Evolutionary conservation across 2,329 filamentous ascomycete genomes (phyloP).

Genomic region (Scorias spongiosa): DNA sequence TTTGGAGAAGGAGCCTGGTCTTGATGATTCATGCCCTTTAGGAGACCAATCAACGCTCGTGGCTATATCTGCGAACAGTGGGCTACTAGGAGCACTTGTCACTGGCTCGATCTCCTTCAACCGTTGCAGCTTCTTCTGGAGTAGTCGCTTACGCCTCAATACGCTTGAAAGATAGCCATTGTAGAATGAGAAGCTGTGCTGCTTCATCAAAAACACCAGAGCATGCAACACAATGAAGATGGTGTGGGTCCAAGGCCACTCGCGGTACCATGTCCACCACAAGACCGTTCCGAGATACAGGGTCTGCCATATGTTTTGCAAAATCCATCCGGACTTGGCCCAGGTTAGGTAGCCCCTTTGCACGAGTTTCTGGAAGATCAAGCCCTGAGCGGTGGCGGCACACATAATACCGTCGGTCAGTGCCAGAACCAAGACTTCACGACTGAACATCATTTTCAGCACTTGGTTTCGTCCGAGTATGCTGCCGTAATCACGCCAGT

Average conservation of each 20-base stretch:
- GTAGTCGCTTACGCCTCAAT: constrained; percentile 35
- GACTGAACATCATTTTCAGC: constrained; percentile 49
- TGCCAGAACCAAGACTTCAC: constrained; percentile 35
- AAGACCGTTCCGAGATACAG: constrained; percentile 47
- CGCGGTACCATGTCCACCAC: constrained; percentile 50
- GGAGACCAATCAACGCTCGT: constrained; percentile 1
- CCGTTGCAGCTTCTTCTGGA: constrained; percentile 38
- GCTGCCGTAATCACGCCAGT: constrained; percentile 54
- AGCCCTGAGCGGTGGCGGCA: constrained; percentile 47
- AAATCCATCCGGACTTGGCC: constrained; percentile 54
- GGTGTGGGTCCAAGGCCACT: constrained; percentile 75
- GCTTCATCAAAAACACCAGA: constrained; percentile 68
- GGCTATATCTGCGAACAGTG: constrained; percentile 1
- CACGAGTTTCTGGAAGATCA: constrained; percentile 48
- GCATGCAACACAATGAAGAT: constrained; percentile 64
- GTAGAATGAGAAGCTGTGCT: constrained; percentile 66
- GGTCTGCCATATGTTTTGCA: constrained; percentile 61
- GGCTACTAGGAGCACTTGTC: constrained; percentile 20
- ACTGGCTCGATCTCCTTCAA: constrained; percentile 40
- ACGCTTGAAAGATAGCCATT: constrained; percentile 51
- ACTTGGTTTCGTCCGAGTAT: constrained; percentile 59
- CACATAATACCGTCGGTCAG: constrained; percentile 58
- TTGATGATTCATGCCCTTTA: constrained; percentile 1
- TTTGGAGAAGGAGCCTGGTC: constrained; percentile 3
- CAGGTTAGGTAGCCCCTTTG: constrained; percentile 47